Evolutionary conservation across 768 basidiomycete species (phyloP), one percentile per base, ranked within the genome.

Genomic region (Phaffia tasmanica): DNA sequence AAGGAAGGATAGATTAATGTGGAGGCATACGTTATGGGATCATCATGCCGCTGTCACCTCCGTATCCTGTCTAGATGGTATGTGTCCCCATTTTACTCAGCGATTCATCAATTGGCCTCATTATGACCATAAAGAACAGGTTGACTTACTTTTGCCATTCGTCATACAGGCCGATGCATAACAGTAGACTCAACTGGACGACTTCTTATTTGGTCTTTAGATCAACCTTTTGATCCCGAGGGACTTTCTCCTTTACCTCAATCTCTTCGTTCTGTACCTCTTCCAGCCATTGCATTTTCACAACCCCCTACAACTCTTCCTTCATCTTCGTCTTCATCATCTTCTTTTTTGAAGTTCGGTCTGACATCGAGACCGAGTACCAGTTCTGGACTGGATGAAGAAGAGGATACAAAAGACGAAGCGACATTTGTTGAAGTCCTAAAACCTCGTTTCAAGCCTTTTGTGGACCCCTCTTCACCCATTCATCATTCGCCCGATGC

Each of bases 181-280:
- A 65, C 64, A 14, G 64, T 32, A 16, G 64, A 65, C 25, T 32
- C 64, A 14, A 57, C 57, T 6, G 64, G 64, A 11, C 47, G 64
- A 21, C 47, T 65, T 29, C 57, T 65, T 51, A 42, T 65, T 27
- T 65, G 57, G 64, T 30, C 49, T 4, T 32, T 65, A 57, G 11
- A 53, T 48, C n/a, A 6, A 30, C 23, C 4, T 35, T 32, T 11
- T 2, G 30, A 4, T 1, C 16, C 35, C 6, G 53, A 46, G 5
- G 42, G 32, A 9, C 50, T 25, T 7, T 6, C 50, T 23, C 14
- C 27, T 21, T 0, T 35, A n/a, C 23, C 50, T 21, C 58, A 11
- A 23, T 18, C n/a, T 29, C 42, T 35, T 21, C 47, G 49, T 11
- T 29, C 32, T 14, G 18, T 49, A 0, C 6, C 18, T 18, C 19